Conservation (phyloP, 345 rosid genomes). For the Brassica carinata region DNA sequence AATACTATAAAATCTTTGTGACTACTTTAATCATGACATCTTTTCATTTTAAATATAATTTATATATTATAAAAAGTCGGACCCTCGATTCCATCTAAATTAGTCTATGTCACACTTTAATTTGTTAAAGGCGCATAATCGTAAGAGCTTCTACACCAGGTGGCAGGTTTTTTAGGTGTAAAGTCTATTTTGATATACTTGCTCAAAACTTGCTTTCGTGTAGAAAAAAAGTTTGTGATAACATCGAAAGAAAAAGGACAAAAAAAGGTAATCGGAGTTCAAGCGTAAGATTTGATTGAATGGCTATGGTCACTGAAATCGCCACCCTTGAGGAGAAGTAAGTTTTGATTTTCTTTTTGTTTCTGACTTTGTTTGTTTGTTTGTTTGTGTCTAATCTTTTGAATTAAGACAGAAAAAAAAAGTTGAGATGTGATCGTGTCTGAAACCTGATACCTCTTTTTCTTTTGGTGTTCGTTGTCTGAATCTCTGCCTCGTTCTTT, state of each 20-base stretch:
- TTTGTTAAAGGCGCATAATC: too few species aligned
- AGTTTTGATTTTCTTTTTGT: neutral
- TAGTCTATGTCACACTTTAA: neutral
- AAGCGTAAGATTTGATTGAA: slow-evolving; percentile 25
- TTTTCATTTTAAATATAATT: neutral
- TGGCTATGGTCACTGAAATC: slow-evolving; percentile 32
- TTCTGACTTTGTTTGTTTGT: too few species aligned
- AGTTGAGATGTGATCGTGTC: slow-evolving; percentile 23
- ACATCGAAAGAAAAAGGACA: neutral
- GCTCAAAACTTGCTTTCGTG: neutral
- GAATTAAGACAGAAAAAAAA: neutral
- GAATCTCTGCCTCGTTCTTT: neutral
- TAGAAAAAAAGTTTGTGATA: slow-evolving; percentile 10
- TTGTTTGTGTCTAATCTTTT: neutral
- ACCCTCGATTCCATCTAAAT: neutral
- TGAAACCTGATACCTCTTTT: slow-evolving; percentile 4
- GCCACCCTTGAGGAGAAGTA: slow-evolving; percentile 33
- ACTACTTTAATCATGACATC: too few species aligned
- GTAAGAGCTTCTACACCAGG: slow-evolving; percentile 5
- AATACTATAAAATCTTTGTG: too few species aligned
- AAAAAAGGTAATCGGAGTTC: neutral
- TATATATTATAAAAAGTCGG: neutral
- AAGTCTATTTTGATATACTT: slow-evolving; percentile 16
- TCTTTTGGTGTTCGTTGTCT: slow-evolving; percentile 1
- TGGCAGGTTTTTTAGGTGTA: slow-evolving; percentile 30